A percentile compares a stretch with the other conserved stretches of the same genome.
phyloP scores from a whole-genome alignment of 1,284 basidiomycete genomes.

The Heterobasidion irregulare region DNA sequence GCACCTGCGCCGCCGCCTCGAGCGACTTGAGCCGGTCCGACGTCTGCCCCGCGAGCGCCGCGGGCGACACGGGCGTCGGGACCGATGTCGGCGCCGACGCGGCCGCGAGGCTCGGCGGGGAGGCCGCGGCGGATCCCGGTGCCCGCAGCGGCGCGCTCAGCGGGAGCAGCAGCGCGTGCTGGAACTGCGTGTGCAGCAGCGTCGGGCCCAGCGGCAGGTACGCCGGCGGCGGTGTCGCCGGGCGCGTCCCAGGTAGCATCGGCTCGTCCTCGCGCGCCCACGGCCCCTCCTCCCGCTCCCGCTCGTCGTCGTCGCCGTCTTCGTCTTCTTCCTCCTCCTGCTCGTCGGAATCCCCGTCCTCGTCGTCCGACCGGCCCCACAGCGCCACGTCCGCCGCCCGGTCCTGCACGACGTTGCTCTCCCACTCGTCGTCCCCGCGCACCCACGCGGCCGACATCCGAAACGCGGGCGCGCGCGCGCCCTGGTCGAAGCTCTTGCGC shows the following conservation, averaged over 20 bases:
- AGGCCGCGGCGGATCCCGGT: constrained; percentile 33
- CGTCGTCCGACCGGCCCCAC: constrained; percentile 19
- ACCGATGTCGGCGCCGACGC: constrained; percentile 43
- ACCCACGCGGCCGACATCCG: constrained; percentile 27
- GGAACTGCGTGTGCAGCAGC: constrained; percentile 56
- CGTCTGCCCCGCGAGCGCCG: constrained; percentile 49
- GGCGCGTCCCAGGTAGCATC: constrained; percentile 34
- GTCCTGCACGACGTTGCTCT: constrained; percentile 17
- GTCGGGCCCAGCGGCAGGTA: constrained; percentile 63
- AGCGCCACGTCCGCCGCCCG: constrained; percentile 16
- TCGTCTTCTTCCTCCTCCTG: constrained; percentile 17
- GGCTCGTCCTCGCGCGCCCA: constrained; percentile 1
- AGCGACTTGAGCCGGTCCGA: constrained; percentile 55
- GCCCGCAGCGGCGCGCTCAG: constrained; percentile 49
- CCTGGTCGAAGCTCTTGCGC: constrained; percentile 35
- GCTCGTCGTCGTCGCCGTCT: constrained; percentile 14
- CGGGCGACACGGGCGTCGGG: constrained; percentile 73
- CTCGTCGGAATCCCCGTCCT: constrained; percentile 21
- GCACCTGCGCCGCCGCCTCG: constrained; percentile 51
- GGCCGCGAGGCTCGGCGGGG: constrained; percentile 29
- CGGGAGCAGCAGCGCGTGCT: constrained; percentile 49
- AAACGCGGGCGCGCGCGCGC: constrained; percentile 16
- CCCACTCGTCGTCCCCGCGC: constrained; percentile 39
- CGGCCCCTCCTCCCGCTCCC: constrained; percentile 11
- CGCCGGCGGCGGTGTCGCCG: constrained; percentile 56